These are phyloP conservation scores for Syzygium grande DNA, from an alignment of 345 rosid species.

Conservation along the genomic window DNA sequence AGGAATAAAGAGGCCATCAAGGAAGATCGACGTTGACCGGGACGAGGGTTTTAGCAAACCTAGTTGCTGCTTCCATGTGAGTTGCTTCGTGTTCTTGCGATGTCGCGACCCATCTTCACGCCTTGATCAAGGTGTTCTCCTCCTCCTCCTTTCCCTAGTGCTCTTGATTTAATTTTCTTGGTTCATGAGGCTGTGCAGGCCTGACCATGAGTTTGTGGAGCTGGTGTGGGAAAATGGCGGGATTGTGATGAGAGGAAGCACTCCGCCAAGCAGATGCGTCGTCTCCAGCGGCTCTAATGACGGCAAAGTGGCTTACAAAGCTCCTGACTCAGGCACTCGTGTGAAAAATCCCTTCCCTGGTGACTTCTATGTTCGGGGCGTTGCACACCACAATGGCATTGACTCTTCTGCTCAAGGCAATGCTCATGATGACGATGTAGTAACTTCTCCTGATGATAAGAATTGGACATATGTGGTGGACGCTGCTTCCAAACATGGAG, in stretches of 20 bases:
- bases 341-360: background rate
- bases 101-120: background rate
- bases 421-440: background rate
- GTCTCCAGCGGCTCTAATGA: background rate
- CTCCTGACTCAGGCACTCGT: background rate
- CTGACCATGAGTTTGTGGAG: constrained; percentile 22
- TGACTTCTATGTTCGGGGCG: background rate
- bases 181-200: constrained; percentile 21
- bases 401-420: background rate
- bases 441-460: background rate
- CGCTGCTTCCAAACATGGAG: background rate
- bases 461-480: background rate
- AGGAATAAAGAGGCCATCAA: background rate
- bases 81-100: background rate
- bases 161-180: background rate
- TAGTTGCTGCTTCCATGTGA: background rate
- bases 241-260: constrained; percentile 5
- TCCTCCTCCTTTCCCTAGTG: background rate
- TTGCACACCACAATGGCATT: background rate
- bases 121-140: too few species aligned
- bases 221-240: constrained; percentile 29
- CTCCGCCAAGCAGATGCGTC: background rate
- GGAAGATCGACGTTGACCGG: background rate
- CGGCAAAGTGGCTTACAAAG: background rate
- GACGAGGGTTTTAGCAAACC: background rate